Evolutionary conservation across 345 rosid genomes (phyloP).

Genomic region (Bruguiera parviflora): DNA sequence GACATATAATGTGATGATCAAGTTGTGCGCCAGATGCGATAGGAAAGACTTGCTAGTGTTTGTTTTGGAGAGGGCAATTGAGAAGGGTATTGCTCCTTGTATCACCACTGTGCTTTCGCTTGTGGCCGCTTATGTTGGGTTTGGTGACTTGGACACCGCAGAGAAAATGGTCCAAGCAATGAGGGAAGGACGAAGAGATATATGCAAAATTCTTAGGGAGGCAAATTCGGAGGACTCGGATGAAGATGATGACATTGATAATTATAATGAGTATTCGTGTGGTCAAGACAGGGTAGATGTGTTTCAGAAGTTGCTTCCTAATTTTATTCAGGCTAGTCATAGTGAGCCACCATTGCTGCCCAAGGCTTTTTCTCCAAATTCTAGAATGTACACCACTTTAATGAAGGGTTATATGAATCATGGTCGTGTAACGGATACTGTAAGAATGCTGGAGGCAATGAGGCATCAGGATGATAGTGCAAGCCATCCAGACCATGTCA

Average conservation of each 20-base stretch:
- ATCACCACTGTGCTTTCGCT: constrained; percentile 81
- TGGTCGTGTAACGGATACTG: constrained; percentile 67
- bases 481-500: constrained; percentile 83
- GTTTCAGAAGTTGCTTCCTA: constrained; percentile 69
- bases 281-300: constrained; percentile 27
- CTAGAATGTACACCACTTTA: constrained; percentile 77
- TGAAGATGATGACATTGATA: constrained; percentile 34
- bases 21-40: constrained; percentile 68
- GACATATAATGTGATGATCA: constrained; percentile 77
- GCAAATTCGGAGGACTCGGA: constrained; percentile 42
- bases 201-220: constrained; percentile 67
- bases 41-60: constrained; percentile 71
- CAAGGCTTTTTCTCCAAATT: constrained; percentile 55
- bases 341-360: constrained; percentile 63
- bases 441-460: constrained; percentile 88
- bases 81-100: constrained; percentile 51
- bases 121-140: constrained; percentile 90
- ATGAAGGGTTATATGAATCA: constrained; percentile 97
- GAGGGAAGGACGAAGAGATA: constrained; percentile 82
- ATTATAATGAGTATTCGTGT: neutral
- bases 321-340: constrained; percentile 33
- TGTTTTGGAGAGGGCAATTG: constrained; percentile 67
- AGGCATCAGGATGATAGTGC: constrained; percentile 53
- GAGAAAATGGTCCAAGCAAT: constrained; percentile 81
- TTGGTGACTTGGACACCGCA: constrained; percentile 69